Percentiles rank a stretch among this genome's conserved stretches.
phyloP scores from a whole-genome alignment of 305 asterid species.

The Solanum hybrid region DNA sequence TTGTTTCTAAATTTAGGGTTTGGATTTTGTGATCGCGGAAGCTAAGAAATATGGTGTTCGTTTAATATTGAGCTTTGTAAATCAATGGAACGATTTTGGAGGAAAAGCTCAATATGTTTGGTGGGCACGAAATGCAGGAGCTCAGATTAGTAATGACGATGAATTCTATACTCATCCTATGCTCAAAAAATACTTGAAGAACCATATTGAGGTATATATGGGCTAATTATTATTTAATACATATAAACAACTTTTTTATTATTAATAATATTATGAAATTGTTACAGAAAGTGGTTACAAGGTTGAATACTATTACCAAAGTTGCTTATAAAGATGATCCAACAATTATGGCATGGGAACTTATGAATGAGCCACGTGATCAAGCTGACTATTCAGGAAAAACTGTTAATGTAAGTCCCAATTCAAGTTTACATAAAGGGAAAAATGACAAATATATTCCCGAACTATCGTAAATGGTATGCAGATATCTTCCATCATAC shows the following conservation, averaged over 20 bases:
- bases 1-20: conserved; percentile 25
- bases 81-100: conserved; percentile 55
- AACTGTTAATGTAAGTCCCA: conserved; percentile 24
- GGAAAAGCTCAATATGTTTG: conserved; percentile 42
- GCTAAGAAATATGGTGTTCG: conserved; percentile 47
- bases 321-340: conserved; percentile 40
- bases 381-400: conserved; percentile 40
- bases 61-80: conserved; percentile 50
- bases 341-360: conserved; percentile 62
- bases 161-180: conserved; percentile 39
- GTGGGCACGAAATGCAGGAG: conserved; percentile 59
- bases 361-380: conserved; percentile 50
- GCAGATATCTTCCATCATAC: too few species aligned
- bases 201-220: conserved; percentile 26
- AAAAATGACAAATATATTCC: too few species aligned
- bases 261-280: background rate
- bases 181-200: conserved; percentile 31
- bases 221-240: background rate
- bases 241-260: too few species aligned
- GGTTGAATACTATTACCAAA: conserved; percentile 32
- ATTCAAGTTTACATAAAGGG: background rate
- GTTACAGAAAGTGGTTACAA: conserved; percentile 29
- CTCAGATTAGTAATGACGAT: conserved; percentile 23
- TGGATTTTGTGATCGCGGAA: conserved; percentile 66
- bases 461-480: too few species aligned